phyloP scores from a whole-genome alignment of 2,329 filamentous ascomycete species.

The Fusarium sarcochroum region DNA sequence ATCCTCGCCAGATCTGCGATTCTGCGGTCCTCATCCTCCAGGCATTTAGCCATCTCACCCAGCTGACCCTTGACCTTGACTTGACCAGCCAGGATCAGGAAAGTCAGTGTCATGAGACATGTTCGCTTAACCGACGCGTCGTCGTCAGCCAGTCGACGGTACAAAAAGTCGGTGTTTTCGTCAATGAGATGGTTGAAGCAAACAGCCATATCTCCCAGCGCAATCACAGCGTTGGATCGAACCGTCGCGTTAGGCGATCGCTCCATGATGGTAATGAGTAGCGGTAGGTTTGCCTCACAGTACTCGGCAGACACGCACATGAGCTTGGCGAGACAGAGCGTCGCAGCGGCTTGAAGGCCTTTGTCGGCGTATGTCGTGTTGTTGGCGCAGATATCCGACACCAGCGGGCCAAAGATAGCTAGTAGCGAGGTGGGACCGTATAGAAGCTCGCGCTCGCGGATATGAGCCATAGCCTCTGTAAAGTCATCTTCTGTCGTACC shows the following conservation, averaged over 20 bases:
- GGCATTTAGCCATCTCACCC: constrained; percentile 98
- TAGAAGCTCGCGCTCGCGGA: constrained; percentile 85
- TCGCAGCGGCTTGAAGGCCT: constrained; percentile 92
- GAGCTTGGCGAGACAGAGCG: constrained; percentile 94
- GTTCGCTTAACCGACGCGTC: constrained; percentile 95
- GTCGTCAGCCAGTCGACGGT: constrained; percentile 89
- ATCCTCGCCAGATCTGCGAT: constrained; percentile 95
- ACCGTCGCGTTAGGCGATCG: constrained; percentile 92
- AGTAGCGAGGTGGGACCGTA: constrained; percentile 88
- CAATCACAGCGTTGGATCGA: constrained; percentile 95
- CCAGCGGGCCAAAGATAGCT: constrained; percentile 91
- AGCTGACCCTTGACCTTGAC: constrained; percentile 99
- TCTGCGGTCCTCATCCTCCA: constrained; percentile 94
- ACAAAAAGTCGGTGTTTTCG: constrained; percentile 98
- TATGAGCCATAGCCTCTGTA: constrained; percentile 86
- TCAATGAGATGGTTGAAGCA: constrained; percentile 99
- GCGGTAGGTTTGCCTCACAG: constrained; percentile 91
- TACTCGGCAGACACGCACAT: constrained; percentile 99
- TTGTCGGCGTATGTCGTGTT: constrained; percentile 93
- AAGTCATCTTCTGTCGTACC: constrained; percentile 97
- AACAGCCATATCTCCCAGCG: constrained; percentile 98
- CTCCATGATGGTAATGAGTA: constrained; percentile 98
- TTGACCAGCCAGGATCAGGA: constrained; percentile 95
- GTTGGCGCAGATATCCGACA: constrained; percentile 93
- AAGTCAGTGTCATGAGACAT: constrained; percentile 98